Percentiles rank a stretch among this genome's conserved stretches.
Evolutionary conservation across 345 rosid species (phyloP).

Genomic region (Rhizophora apiculata): DNA sequence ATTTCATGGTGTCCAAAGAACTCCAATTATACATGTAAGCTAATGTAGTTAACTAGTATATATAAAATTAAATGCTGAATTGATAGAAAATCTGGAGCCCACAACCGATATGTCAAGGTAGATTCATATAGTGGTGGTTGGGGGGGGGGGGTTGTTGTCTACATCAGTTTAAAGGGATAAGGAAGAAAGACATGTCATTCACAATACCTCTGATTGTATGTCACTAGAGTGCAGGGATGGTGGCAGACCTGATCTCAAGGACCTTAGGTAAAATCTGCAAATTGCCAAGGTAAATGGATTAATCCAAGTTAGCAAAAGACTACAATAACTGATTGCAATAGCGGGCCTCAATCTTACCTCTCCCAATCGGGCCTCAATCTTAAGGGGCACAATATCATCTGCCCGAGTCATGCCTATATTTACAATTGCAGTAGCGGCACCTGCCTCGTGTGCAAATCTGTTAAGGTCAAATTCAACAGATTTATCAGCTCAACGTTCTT

Average conservation of each 20-base stretch:
- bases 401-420: slow-evolving; percentile 78
- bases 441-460: slow-evolving; percentile 89
- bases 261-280: slow-evolving; percentile 78
- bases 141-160: neutral
- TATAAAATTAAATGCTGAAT: no score
- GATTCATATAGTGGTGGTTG: no score
- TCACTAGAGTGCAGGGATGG: slow-evolving; percentile 48
- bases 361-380: slow-evolving; percentile 72
- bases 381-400: slow-evolving; percentile 75
- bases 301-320: neutral
- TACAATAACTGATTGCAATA: neutral
- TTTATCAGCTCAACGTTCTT: slow-evolving; percentile 11
- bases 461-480: slow-evolving; percentile 12
- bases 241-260: slow-evolving; percentile 67
- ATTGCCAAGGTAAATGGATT: slow-evolving; percentile 12
- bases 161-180: neutral
- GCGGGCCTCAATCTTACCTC: no score
- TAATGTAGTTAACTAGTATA: no score
- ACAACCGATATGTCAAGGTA: no score
- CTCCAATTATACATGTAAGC: neutral
- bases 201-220: neutral
- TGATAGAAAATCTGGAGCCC: no score
- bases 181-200: no score
- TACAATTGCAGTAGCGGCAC: slow-evolving; percentile 81
- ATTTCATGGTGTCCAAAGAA: neutral